Evolutionary conservation across 176 grass and related monocot genomes (phyloP).

Genomic region (Hsuehochloa calcarea): DNA sequence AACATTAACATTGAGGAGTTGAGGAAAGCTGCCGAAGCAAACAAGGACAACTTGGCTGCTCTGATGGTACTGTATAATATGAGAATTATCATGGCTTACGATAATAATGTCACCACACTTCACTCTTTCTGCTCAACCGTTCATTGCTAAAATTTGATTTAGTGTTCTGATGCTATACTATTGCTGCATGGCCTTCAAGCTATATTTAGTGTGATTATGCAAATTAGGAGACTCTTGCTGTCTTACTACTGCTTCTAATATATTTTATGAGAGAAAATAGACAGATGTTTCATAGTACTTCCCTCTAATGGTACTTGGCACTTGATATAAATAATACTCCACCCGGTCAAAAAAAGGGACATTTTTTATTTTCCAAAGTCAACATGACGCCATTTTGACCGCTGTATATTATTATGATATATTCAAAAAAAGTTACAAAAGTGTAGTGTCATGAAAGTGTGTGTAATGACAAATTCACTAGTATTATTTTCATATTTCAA

Average conservation of each 20-base stretch:
- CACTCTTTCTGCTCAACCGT: slow-evolving; percentile 22
- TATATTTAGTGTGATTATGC: not conserved
- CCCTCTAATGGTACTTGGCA: not conserved
- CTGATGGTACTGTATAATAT: slow-evolving; percentile 71
- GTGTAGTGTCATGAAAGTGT: too few relatives aligned
- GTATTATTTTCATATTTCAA: too few relatives aligned
- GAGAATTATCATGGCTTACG: slow-evolving; percentile 8
- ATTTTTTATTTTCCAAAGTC: too few relatives aligned
- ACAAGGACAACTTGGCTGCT: slow-evolving; percentile 92
- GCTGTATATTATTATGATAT: too few relatives aligned
- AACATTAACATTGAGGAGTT: slow-evolving; percentile 98
- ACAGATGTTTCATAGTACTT: not conserved
- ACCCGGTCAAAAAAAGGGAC: too few relatives aligned
- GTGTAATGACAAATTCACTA: too few relatives aligned
- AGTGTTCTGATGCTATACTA: slow-evolving; percentile 2
- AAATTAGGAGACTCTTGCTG: not conserved
- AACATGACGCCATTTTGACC: too few relatives aligned
- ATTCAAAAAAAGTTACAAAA: too few relatives aligned
- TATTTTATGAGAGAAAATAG: too few relatives aligned
- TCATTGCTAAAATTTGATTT: slow-evolving; percentile 4
- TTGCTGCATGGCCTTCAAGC: not conserved
- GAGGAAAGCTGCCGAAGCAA: slow-evolving; percentile 84
- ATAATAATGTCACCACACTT: not conserved
- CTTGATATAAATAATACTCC: not conserved
- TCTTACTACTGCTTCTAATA: not conserved